Evolutionary conservation across 768 basidiomycete genomes (phyloP).

Genomic region (Tylopilus rubrobrunneus): DNA sequence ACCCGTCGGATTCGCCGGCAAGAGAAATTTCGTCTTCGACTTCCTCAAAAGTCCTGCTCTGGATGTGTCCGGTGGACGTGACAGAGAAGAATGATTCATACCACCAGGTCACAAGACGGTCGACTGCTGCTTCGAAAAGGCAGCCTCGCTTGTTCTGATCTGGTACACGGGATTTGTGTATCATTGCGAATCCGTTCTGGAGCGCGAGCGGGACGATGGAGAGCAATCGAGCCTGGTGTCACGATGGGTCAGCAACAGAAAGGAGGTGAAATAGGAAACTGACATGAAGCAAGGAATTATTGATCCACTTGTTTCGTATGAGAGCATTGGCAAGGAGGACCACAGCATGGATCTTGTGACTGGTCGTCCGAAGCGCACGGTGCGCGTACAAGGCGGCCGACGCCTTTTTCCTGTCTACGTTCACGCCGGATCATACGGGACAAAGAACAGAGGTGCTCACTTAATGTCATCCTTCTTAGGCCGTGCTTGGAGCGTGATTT

Average conservation of each 20-base stretch:
- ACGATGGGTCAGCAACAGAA: slow-evolving; percentile 4
- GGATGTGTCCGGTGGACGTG: slow-evolving; percentile 60
- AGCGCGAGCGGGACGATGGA: slow-evolving; percentile 79
- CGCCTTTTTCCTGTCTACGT: slow-evolving; percentile 41
- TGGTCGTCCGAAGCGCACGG: slow-evolving; percentile 68
- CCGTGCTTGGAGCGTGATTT: slow-evolving; percentile 64
- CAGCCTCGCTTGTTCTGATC: slow-evolving; percentile 79
- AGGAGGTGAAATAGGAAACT: slow-evolving; percentile 20
- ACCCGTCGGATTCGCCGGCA: slow-evolving; percentile 31
- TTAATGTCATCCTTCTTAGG: slow-evolving; percentile 38
- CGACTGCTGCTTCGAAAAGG: slow-evolving; percentile 80
- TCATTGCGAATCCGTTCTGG: slow-evolving; percentile 76
- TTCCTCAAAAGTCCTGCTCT: slow-evolving; percentile 73
- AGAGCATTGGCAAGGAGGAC: slow-evolving; percentile 71
- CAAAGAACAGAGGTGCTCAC: slow-evolving; percentile 36
- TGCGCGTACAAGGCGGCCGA: slow-evolving; percentile 53
- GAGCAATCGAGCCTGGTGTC: slow-evolving; percentile 73
- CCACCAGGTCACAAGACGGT: slow-evolving; percentile 85
- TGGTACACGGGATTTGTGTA: slow-evolving; percentile 77
- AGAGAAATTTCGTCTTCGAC: slow-evolving; percentile 43
- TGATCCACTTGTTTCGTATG: slow-evolving; percentile 79
- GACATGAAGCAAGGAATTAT: slow-evolving; percentile 81
- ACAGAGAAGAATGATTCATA: slow-evolving; percentile 64
- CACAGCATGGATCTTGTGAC: slow-evolving; percentile 88
- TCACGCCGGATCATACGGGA: slow-evolving; percentile 15